Percentiles rank a stretch among this genome's conserved stretches.
Conservation (phyloP, 2,329 filamentous ascomycete genomes). For the Colletotrichum tropicicola region DNA sequence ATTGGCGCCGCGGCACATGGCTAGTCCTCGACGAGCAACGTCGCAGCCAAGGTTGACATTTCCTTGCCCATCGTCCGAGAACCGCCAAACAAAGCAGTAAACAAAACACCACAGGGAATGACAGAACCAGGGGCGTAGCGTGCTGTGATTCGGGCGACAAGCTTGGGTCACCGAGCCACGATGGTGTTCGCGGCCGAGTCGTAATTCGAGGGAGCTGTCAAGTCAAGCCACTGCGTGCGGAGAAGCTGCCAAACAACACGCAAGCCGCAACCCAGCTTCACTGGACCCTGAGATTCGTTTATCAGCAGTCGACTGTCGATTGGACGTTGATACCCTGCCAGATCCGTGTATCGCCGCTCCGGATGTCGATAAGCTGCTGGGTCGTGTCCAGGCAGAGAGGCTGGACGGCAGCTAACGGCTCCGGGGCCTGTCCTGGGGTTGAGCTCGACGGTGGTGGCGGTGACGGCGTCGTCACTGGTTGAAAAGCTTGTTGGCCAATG, state of each 20-base stretch:
- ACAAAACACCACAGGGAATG: neutral
- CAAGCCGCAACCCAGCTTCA: too few species aligned
- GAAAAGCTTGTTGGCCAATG: neutral
- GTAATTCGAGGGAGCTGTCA: neutral
- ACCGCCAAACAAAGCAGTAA: neutral
- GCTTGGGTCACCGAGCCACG: slow-evolving; percentile 14
- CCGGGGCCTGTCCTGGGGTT: slow-evolving; percentile 2
- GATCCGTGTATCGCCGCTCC: neutral
- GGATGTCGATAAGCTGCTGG: slow-evolving; percentile 11
- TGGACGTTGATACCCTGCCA: neutral
- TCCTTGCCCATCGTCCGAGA: neutral
- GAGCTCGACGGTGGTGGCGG: slow-evolving; percentile 18
- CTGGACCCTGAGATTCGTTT: neutral
- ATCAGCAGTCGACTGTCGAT: neutral
- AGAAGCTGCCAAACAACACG: too few species aligned
- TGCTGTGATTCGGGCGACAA: neutral
- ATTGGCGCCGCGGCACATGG: neutral
- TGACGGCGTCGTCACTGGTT: slow-evolving; percentile 9
- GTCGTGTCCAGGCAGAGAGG: neutral
- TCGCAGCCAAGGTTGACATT: slow-evolving; percentile 14
- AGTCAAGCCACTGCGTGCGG: slow-evolving; percentile 1
- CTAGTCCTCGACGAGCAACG: neutral
- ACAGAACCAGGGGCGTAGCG: neutral
- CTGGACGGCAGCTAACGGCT: slow-evolving; percentile 1
- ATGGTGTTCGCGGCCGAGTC: slow-evolving; percentile 9